phyloP scores from a whole-genome alignment of 2,329 filamentous ascomycete genomes.

The Raffaelea ambrosiae region DNA sequence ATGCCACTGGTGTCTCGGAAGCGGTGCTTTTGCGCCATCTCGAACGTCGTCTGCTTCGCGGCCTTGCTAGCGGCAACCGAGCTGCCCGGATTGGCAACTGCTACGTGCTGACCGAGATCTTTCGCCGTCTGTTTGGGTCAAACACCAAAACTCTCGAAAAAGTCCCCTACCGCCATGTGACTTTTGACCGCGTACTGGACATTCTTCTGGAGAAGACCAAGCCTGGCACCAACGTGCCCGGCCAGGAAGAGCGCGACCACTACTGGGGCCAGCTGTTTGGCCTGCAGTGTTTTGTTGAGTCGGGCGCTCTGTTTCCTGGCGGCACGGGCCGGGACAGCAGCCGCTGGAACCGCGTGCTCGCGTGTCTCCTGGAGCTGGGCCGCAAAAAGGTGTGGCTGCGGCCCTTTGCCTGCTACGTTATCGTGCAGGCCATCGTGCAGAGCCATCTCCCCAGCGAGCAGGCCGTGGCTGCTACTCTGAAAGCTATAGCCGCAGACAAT shows the following conservation, averaged over 20 bases:
- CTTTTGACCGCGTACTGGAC: conserved; percentile 46
- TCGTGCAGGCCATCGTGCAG: conserved; percentile 59
- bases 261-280: conserved; percentile 82
- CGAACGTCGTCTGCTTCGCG: conserved; percentile 67
- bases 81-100: conserved; percentile 84
- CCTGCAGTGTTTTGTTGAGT: conserved; percentile 75
- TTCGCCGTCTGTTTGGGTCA: conserved; percentile 57
- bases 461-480: conserved; percentile 49
- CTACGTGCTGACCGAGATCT: conserved; percentile 73
- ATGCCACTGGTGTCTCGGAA: conserved; percentile 34
- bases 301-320: conserved; percentile 60
- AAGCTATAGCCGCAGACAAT: conserved; percentile 44
- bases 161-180: conserved; percentile 41
- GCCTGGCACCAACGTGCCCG: conserved; percentile 42
- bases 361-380: conserved; percentile 64
- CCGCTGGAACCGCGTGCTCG: conserved; percentile 60
- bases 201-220: conserved; percentile 48
- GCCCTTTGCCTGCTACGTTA: conserved; percentile 76
- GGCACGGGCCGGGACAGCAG: conserved; percentile 29
- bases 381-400: conserved; percentile 82
- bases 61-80: conserved; percentile 83
- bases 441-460: conserved; percentile 47
- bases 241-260: conserved; percentile 78
- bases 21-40: conserved; percentile 48
- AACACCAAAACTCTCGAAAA: conserved; percentile 20